Percentiles rank a stretch among this genome's conserved stretches.
Evolutionary conservation across 2,329 filamentous ascomycete species (phyloP).

Genomic region (Dactylellina drechsleri): DNA sequence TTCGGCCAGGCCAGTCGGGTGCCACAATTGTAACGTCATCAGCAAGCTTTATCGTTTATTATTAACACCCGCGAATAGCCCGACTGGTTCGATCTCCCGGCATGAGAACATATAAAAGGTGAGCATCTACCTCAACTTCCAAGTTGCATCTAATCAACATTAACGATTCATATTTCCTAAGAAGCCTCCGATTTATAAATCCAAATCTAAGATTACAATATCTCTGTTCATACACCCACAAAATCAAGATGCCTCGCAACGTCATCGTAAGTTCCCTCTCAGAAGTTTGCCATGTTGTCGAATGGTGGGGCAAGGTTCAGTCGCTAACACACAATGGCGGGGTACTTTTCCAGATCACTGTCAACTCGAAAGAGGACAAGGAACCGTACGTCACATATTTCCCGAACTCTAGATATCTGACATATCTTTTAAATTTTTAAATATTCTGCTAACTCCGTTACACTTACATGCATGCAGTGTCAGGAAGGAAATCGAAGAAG

Average conservation of each 20-base stretch:
- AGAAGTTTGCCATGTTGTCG: background rate
- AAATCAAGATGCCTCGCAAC: slow-evolving; percentile 22
- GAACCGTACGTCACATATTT: slow-evolving; percentile 17
- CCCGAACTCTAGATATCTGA: no score
- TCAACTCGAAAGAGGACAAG: slow-evolving; percentile 25
- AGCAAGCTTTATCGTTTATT: no score
- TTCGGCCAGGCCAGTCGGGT: slow-evolving; percentile 6
- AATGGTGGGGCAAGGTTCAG: background rate
- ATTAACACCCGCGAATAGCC: background rate
- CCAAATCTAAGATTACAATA: slow-evolving; percentile 6
- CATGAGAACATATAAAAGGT: slow-evolving; percentile 47
- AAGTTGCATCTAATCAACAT: background rate
- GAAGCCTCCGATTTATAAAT: background rate
- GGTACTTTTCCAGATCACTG: slow-evolving; percentile 33
- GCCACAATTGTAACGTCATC: background rate
- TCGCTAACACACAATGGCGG: slow-evolving; percentile 16
- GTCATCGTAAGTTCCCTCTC: slow-evolving; percentile 15
- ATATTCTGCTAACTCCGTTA: background rate
- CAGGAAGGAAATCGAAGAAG: slow-evolving; percentile 77
- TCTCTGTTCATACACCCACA: background rate
- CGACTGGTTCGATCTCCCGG: slow-evolving; percentile 7
- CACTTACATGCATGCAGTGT: slow-evolving; percentile 66
- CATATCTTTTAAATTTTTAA: background rate
- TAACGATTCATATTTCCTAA: background rate
- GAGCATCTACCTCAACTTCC: background rate